A percentile compares a stretch with the other conserved stretches of the same genome.
Evolutionary conservation across 2,329 filamentous ascomycete genomes (phyloP).

Genomic region (Sporothrix sp.): DNA sequence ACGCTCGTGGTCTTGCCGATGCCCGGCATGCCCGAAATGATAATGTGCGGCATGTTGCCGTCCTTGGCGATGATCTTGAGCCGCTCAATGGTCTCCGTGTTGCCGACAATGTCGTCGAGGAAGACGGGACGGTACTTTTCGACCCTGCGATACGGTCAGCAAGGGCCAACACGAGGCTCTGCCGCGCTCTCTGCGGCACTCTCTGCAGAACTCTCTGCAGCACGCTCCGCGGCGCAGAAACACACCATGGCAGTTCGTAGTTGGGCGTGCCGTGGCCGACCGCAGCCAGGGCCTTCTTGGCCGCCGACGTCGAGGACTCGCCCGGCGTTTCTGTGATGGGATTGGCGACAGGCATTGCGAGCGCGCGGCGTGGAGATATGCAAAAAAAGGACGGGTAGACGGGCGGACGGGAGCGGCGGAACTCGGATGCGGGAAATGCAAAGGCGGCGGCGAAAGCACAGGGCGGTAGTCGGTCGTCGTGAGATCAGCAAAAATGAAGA

Average conservation of each 20-base stretch:
- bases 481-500: neutral
- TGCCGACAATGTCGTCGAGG: slow-evolving; percentile 93
- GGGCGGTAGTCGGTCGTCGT: neutral
- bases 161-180: neutral
- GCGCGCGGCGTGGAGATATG: neutral
- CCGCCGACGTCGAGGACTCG: slow-evolving; percentile 50
- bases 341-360: slow-evolving; percentile 28
- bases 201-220: too few species aligned
- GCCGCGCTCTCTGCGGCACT: too few species aligned
- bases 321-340: slow-evolving; percentile 39
- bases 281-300: slow-evolving; percentile 45
- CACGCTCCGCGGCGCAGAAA: neutral
- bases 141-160: slow-evolving; percentile 52
- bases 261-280: slow-evolving; percentile 41
- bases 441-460: neutral
- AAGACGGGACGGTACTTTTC: slow-evolving; percentile 96
- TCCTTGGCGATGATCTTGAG: slow-evolving; percentile 97
- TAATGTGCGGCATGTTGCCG: slow-evolving; percentile 98
- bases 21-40: slow-evolving; percentile 98
- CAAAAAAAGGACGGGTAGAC: neutral
- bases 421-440: neutral
- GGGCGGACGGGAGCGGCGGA: neutral
- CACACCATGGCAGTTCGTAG: slow-evolving; percentile 72
- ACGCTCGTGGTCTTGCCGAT: slow-evolving; percentile 98
- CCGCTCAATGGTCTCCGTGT: slow-evolving; percentile 93